Evolutionary conservation across 805 yeast genomes (phyloP).

Genomic region (baker's yeast (Saccharomyces cerevisiae)): DNA sequence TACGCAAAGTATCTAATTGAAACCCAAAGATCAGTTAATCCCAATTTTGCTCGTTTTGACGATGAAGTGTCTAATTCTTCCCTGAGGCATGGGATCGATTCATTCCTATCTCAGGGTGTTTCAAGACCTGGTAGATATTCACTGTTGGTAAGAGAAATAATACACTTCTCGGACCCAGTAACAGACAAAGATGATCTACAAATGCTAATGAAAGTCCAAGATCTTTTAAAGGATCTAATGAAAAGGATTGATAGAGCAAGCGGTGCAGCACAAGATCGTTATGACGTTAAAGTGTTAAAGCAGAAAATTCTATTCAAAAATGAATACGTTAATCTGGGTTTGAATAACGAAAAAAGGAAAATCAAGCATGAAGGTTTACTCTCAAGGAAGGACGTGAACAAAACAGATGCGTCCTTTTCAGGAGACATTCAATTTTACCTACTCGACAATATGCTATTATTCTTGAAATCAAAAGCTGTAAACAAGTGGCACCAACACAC

Average conservation of each 20-base stretch:
- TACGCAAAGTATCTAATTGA: slow-evolving; percentile 91
- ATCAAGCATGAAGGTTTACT: slow-evolving; percentile 35
- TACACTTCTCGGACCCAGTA: slow-evolving; percentile 74
- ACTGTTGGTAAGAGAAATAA: slow-evolving; percentile 64
- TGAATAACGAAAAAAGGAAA: slow-evolving; percentile 68
- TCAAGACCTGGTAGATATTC: slow-evolving; percentile 91
- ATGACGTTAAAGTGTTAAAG: slow-evolving; percentile 72
- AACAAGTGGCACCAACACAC: slow-evolving; percentile 82
- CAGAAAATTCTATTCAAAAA: slow-evolving; percentile 73
- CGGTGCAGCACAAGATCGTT: slow-evolving; percentile 85
- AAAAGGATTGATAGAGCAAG: slow-evolving; percentile 65
- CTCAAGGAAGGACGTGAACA: slow-evolving; percentile 19
- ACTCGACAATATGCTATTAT: slow-evolving; percentile 75
- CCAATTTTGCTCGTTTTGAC: slow-evolving; percentile 78
- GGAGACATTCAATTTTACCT: slow-evolving; percentile 76
- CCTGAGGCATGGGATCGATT: slow-evolving; percentile 55
- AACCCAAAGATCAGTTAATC: slow-evolving; percentile 78
- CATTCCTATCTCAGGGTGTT: slow-evolving; percentile 86
- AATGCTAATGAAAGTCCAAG: slow-evolving; percentile 59
- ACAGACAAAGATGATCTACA: slow-evolving; percentile 36
- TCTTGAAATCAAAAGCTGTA: slow-evolving; percentile 76
- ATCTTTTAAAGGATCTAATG: slow-evolving; percentile 62
- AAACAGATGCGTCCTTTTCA: slow-evolving; percentile 13
- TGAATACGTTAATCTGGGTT: slow-evolving; percentile 72
- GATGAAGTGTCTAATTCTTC: slow-evolving; percentile 69